Evolutionary conservation across 1,139 yeast species (phyloP).

Genomic region (Wickerhamomyces sp.): DNA sequence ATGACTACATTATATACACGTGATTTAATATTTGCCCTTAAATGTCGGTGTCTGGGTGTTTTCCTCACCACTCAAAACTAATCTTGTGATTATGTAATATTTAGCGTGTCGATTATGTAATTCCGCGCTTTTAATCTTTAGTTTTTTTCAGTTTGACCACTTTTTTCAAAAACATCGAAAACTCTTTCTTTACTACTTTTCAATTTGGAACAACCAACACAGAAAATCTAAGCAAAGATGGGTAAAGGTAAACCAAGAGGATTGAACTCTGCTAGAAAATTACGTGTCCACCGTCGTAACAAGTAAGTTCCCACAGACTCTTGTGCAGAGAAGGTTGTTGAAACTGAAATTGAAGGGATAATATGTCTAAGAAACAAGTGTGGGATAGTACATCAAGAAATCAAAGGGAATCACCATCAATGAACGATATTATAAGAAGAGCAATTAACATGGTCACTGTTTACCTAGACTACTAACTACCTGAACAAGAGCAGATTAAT

Average conservation of each 20-base stretch:
- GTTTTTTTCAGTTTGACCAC: no score
- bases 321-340: neutral
- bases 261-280: slow-evolving; percentile 99
- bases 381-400: neutral
- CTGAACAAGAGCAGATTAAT: neutral
- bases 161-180: slow-evolving; percentile 6
- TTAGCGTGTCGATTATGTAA: neutral
- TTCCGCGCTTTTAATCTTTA: no score
- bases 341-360: no score
- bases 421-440: no score
- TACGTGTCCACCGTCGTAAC: slow-evolving; percentile 99
- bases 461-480: no score
- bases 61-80: neutral
- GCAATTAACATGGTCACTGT: no score
- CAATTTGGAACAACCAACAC: neutral
- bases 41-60: neutral
- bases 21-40: neutral
- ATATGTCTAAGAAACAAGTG: no score
- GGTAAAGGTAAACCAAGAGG: slow-evolving; percentile 97
- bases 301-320: slow-evolving; percentile 41
- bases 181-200: neutral
- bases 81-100: neutral
- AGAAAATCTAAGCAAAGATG: slow-evolving; percentile 37
- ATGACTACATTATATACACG: neutral
- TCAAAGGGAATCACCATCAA: no score